Conservation (phyloP, 2,329 filamentous ascomycete genomes). For the Alternaria arbusti region DNA sequence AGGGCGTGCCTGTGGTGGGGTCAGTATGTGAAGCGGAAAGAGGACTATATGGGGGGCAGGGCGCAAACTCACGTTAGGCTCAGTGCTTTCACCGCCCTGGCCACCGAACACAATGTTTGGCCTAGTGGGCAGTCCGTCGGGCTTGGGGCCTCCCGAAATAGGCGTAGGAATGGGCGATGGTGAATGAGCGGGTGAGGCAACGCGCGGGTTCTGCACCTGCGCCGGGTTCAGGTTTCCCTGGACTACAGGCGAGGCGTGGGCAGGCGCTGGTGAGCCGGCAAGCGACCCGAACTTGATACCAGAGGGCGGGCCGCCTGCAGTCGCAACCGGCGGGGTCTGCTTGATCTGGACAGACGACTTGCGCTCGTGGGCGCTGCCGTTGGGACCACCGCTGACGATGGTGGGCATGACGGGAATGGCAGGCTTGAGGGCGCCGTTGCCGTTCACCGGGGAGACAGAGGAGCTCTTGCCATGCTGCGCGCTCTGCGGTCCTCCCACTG, state of each 20-base stretch:
- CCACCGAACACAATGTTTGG: conserved; percentile 81
- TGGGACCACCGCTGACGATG: conserved; percentile 69
- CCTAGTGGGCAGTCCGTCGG: conserved; percentile 74
- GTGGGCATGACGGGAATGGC: conserved; percentile 55
- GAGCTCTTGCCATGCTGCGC: conserved; percentile 52
- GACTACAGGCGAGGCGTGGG: conserved; percentile 71
- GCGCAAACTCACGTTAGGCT: conserved; percentile 70
- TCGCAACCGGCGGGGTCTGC: conserved; percentile 68
- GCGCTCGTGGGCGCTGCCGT: conserved; percentile 76
- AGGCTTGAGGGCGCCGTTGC: conserved; percentile 63
- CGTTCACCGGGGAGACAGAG: conserved; percentile 79
- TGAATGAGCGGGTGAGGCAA: conserved; percentile 84
- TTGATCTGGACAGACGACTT: conserved; percentile 95
- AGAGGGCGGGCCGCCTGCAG: conserved; percentile 52
- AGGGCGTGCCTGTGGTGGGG: conserved; percentile 67
- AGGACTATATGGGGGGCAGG: neutral
- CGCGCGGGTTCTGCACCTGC: conserved; percentile 68
- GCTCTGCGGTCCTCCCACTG: conserved; percentile 63
- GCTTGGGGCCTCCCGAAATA: conserved; percentile 81
- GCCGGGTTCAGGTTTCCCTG: conserved; percentile 63
- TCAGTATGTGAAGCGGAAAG: conserved; percentile 17
- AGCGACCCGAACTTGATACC: conserved; percentile 83
- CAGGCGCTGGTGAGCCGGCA: conserved; percentile 65
- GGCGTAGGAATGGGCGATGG: conserved; percentile 94
- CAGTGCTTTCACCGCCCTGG: conserved; percentile 72